Evolutionary conservation across 768 basidiomycete genomes (phyloP), one percentile per base, ranked within the genome.

Genomic region (Hypsizygus marmoreus): DNA sequence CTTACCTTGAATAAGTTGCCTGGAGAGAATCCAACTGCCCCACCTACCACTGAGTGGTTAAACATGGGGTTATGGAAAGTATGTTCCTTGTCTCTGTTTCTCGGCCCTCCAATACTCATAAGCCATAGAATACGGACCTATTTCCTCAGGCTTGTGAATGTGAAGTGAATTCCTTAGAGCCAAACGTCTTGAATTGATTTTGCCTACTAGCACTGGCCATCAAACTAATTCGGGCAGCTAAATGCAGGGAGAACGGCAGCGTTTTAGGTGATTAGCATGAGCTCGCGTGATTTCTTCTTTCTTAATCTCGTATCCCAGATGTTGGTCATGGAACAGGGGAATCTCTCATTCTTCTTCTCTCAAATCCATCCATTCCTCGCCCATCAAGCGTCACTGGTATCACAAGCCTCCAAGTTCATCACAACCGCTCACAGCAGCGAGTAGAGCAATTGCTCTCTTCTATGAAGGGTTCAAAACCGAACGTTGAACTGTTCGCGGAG

Each of bases 21-120:
- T 16, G 65, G 63, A 11, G 69, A 71, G 17, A 55, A 62, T 29
- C 53, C 58, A 9, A 39, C 51, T 13, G 39, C 46, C 14, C 52
- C 50, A 1, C 79, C 77, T n/a, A 50, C 47, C 13, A 84, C 83
- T 1, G 82, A 86, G 62, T 86, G 84, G 85, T 62, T 86, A 25
- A 86, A 86, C 62, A 81, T 85, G 79, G 84, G 84, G 3, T 82
- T 71, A 49, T 86, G 83, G 84, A 75, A 76, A 74, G 84, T 81
- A 28, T 34, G 67, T 56, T 12, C 40, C 20, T 14, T 31, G 42
- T 24, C 31, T 22, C 30, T 36, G 4, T 13, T 17, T 24, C 10
- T 24, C 20, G 26, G 29, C 14, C 4, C 19, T 38, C n/a, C n/a
- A n/a, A n/a, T n/a, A n/a, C n/a, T n/a, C n/a, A n/a, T n/a, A n/a